phyloP scores from a whole-genome alignment of 257 asterid species.

The Ehretia macrophylla region DNA sequence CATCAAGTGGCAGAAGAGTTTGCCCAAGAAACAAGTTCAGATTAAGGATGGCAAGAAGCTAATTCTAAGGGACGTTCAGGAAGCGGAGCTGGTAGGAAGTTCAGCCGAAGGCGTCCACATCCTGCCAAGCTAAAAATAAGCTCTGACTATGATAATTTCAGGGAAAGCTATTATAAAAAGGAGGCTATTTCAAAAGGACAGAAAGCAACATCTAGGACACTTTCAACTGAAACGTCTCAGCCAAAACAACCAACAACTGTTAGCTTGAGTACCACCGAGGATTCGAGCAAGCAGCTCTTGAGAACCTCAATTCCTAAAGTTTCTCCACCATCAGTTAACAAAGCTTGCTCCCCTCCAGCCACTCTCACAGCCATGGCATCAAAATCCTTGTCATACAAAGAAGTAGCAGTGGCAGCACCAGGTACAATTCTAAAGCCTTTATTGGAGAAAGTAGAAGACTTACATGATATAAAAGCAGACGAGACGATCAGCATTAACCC shows the following conservation, averaged over 20 bases:
- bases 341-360: constrained; percentile 45
- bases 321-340: constrained; percentile 40
- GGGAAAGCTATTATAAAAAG: constrained; percentile 46
- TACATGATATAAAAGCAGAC: constrained; percentile 57
- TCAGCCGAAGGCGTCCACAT: constrained; percentile 56
- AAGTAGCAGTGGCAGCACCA: constrained; percentile 92
- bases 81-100: constrained; percentile 51
- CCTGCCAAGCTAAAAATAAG: constrained; percentile 65
- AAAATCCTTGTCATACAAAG: constrained; percentile 87
- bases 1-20: constrained; percentile 34
- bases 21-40: constrained; percentile 49
- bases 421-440: constrained; percentile 97
- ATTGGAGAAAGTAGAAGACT: constrained; percentile 78
- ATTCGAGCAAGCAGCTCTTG: constrained; percentile 38
- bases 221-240: constrained; percentile 39
- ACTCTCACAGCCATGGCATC: constrained; percentile 69
- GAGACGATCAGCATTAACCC: constrained; percentile 50
- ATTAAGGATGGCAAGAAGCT: constrained; percentile 98
- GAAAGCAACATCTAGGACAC: constrained; percentile 39
- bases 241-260: constrained; percentile 39
- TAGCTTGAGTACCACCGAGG: constrained; percentile 30
- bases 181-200: constrained; percentile 53
- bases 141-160: constrained; percentile 38
- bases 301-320: constrained; percentile 41
- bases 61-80: constrained; percentile 69